These are phyloP conservation scores for Gremmenia infestans DNA, from an alignment of 2,329 filamentous ascomycete genomes.

Conservation along the genomic window DNA sequence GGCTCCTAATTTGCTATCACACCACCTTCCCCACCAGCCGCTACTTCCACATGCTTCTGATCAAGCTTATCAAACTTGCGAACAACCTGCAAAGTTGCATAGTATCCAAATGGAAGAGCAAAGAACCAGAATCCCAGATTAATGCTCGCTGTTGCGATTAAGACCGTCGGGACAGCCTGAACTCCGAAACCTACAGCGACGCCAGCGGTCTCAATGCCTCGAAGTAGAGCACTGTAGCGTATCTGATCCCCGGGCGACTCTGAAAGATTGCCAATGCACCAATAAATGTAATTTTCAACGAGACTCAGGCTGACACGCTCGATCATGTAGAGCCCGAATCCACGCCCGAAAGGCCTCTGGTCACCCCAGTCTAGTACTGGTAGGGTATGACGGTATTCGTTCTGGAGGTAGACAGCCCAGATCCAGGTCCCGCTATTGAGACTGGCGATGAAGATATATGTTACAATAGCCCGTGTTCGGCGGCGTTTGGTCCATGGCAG, in stretches of 20 bases:
- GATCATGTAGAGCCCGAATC: constrained; percentile 40
- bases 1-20: no score
- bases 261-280: constrained; percentile 42
- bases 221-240: constrained; percentile 39
- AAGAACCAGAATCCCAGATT: constrained; percentile 40
- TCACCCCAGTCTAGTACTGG: constrained; percentile 41
- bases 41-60: not conserved
- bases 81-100: constrained; percentile 39
- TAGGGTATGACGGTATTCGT: constrained; percentile 40
- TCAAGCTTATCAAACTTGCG: constrained; percentile 35
- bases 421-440: constrained; percentile 43
- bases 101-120: constrained; percentile 40
- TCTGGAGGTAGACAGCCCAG: constrained; percentile 43
- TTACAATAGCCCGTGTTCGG: constrained; percentile 36
- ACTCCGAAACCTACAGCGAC: constrained; percentile 40
- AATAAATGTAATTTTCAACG: constrained; percentile 43
- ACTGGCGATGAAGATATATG: constrained; percentile 37
- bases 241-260: constrained; percentile 42
- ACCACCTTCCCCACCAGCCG: not conserved
- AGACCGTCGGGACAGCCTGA: constrained; percentile 39
- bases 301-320: constrained; percentile 36
- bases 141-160: constrained; percentile 41
- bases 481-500: constrained; percentile 36
- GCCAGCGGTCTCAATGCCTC: constrained; percentile 39
- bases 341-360: constrained; percentile 36